These are phyloP conservation scores for Choiromyces venosus DNA, from an alignment of 495 filamentous ascomycete species.

Conservation along the genomic window DNA sequence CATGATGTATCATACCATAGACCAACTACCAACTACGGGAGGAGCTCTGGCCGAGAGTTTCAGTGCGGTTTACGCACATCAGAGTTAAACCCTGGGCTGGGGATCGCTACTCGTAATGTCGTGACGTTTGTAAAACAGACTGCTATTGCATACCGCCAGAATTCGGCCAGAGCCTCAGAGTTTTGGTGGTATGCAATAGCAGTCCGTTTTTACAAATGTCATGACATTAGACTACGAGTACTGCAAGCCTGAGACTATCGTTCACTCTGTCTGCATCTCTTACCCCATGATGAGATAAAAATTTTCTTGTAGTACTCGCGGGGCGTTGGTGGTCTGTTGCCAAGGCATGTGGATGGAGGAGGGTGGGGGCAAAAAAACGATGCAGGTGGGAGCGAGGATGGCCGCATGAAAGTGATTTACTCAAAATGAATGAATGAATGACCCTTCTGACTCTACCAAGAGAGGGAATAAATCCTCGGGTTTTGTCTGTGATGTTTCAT, in stretches of 20 bases:
- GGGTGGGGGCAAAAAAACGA: neutral
- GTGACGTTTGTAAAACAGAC: too few relatives aligned
- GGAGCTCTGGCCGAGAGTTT: neutral
- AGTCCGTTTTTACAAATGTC: too few relatives aligned
- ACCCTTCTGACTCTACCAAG: neutral
- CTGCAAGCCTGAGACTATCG: neutral
- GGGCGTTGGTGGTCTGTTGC: conserved; percentile 8
- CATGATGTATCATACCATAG: too few relatives aligned
- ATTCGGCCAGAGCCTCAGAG: too few relatives aligned
- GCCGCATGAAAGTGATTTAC: neutral
- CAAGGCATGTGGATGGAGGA: conserved; percentile 18
- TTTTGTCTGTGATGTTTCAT: neutral
- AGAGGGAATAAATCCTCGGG: neutral
- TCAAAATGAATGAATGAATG: neutral
- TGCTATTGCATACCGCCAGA: too few relatives aligned
- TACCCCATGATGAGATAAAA: conserved; percentile 33
- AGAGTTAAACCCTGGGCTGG: neutral
- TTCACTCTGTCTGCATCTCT: neutral
- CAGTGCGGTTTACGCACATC: neutral
- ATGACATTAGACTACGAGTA: too few relatives aligned
- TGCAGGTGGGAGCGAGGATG: neutral
- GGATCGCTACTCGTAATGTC: neutral
- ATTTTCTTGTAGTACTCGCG: conserved; percentile 18
- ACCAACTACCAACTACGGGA: neutral
- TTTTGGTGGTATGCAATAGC: too few relatives aligned